Percentiles rank a stretch among this genome's conserved stretches.
Evolutionary conservation across 2,329 filamentous ascomycete species (phyloP).

Genomic region (Hymenoscyphus fraxineus): DNA sequence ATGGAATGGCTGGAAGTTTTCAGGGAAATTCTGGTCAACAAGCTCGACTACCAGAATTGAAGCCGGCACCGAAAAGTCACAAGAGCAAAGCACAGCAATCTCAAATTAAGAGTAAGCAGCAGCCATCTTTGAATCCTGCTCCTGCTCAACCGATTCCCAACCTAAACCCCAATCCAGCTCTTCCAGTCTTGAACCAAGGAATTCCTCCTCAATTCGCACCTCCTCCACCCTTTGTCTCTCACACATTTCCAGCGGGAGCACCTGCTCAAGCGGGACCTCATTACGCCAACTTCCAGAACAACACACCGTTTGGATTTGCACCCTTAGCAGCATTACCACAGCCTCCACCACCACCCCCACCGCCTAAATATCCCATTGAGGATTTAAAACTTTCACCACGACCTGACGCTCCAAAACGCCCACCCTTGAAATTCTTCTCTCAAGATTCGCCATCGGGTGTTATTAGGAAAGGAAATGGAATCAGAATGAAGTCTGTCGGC

Average conservation of each 20-base stretch:
- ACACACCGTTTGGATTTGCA: constrained; percentile 42
- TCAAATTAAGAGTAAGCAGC: constrained; percentile 39
- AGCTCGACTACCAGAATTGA: constrained; percentile 65
- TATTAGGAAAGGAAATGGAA: constrained; percentile 50
- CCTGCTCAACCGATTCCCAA: constrained; percentile 21
- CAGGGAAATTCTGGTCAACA: constrained; percentile 42
- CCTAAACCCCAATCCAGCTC: constrained; percentile 2
- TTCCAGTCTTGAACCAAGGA: constrained; percentile 2
- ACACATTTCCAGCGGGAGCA: constrained; percentile 32
- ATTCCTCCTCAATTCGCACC: constrained; percentile 25
- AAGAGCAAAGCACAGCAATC: constrained; percentile 55
- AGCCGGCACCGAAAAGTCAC: constrained; percentile 67
- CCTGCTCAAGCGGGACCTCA: constrained; percentile 32
- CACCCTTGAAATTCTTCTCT: constrained; percentile 73
- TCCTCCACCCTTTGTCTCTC: constrained; percentile 27
- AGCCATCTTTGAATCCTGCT: constrained; percentile 34
- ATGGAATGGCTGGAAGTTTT: constrained; percentile 36
- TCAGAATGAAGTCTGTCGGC: constrained; percentile 83
- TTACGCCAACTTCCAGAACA: constrained; percentile 40
- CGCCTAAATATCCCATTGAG: constrained; percentile 92
- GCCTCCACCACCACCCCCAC: constrained; percentile 65
- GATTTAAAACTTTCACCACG: constrained; percentile 77
- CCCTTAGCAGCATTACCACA: constrained; percentile 45
- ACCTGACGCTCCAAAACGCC: constrained; percentile 59
- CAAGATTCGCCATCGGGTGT: constrained; percentile 54